phyloP scores from a whole-genome alignment of 2,329 filamentous ascomycete species.

The Coleophoma eucalyptorum region DNA sequence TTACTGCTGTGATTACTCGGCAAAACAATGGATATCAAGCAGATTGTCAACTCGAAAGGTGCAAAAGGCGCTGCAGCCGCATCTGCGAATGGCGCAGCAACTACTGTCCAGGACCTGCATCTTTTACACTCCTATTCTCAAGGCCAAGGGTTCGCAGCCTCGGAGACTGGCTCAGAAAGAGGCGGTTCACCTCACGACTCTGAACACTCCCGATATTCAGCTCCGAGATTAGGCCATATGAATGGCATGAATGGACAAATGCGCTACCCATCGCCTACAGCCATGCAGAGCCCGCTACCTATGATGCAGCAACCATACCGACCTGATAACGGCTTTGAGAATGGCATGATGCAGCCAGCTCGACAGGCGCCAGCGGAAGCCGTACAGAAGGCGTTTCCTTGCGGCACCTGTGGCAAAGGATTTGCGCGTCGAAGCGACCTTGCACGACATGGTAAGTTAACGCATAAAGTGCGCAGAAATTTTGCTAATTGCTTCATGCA shows the following conservation, averaged over 20 bases:
- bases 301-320: conserved; percentile 29
- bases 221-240: conserved; percentile 21
- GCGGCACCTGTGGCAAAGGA: conserved; percentile 83
- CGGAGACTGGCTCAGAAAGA: conserved; percentile 28
- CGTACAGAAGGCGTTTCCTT: conserved; percentile 72
- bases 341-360: conserved; percentile 24
- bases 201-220: conserved; percentile 29
- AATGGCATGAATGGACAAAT: conserved; percentile 26
- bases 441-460: conserved; percentile 78
- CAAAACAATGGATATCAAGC: conserved; percentile 29
- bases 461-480: background rate
- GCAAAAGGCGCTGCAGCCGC: conserved; percentile 22
- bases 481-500: conserved; percentile 32
- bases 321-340: conserved; percentile 22
- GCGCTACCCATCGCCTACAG: conserved; percentile 29
- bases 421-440: conserved; percentile 94
- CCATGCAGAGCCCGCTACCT: conserved; percentile 27
- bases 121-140: conserved; percentile 29
- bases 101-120: conserved; percentile 24
- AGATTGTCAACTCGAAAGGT: conserved; percentile 31
- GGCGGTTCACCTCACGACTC: conserved; percentile 29
- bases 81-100: conserved; percentile 18
- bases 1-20: conserved; percentile 2
- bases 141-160: conserved; percentile 24
- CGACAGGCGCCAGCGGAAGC: conserved; percentile 14